These are phyloP conservation scores for Tremellales sp. DNA, from an alignment of 1,284 basidiomycete species.

Conservation along the genomic window DNA sequence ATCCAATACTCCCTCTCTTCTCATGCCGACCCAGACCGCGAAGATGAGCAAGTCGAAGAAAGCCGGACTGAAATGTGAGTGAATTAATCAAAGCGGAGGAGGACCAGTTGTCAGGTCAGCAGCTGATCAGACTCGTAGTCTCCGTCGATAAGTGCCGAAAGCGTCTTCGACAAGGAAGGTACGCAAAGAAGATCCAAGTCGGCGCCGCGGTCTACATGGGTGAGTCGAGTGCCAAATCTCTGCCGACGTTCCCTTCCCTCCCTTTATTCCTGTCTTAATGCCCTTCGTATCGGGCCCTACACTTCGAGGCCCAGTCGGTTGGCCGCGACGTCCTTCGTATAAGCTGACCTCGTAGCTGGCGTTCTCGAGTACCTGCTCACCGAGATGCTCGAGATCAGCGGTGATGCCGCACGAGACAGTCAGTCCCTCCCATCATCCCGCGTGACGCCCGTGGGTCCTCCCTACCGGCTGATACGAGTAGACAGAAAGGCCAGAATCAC, in stretches of 20 bases:
- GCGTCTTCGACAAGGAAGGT: conserved; percentile 7
- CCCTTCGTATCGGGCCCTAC: background rate
- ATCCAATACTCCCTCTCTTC: too few relatives aligned
- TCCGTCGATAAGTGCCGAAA: too few relatives aligned
- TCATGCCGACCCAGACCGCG: too few relatives aligned
- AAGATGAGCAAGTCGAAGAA: too few relatives aligned
- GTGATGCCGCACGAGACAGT: conserved; percentile 59
- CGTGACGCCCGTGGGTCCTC: conserved; percentile 39
- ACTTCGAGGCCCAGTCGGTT: background rate
- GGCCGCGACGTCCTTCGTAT: too few relatives aligned
- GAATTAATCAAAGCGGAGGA: too few relatives aligned
- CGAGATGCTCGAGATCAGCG: conserved; percentile 78
- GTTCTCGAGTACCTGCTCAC: conserved; percentile 59
- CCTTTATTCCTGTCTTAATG: too few relatives aligned
- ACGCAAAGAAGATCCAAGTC: conserved; percentile 4
- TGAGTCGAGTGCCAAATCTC: background rate
- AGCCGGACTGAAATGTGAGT: too few relatives aligned
- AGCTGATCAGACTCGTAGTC: too few relatives aligned
- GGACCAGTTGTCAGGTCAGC: too few relatives aligned
- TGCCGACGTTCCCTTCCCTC: background rate
- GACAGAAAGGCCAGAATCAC: conserved; percentile 66
- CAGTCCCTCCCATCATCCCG: too few relatives aligned
- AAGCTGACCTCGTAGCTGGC: conserved; percentile 7
- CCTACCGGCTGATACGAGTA: background rate
- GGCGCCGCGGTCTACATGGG: conserved; percentile 11